These are phyloP conservation scores for Aspergillus tanneri DNA, from an alignment of 2,329 filamentous ascomycete species.

Conservation along the genomic window DNA sequence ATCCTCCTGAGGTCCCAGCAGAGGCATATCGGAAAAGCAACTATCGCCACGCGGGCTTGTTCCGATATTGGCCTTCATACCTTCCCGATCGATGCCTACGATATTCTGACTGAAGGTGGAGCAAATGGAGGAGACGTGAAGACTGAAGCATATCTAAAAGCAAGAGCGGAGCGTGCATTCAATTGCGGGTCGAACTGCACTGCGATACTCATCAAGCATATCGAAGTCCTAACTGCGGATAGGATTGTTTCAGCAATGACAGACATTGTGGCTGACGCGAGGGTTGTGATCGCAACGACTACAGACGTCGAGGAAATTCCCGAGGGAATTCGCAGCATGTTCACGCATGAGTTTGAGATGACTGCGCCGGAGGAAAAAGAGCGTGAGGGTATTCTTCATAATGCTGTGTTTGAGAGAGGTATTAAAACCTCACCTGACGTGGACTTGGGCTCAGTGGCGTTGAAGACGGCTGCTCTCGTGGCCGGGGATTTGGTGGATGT, in stretches of 20 bases:
- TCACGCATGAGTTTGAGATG: slow-evolving; percentile 95
- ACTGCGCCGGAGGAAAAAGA: slow-evolving; percentile 88
- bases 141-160: slow-evolving; percentile 85
- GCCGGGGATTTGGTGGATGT: slow-evolving; percentile 94
- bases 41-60: slow-evolving; percentile 72
- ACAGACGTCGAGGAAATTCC: slow-evolving; percentile 94
- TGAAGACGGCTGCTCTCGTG: slow-evolving; percentile 94
- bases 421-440: slow-evolving; percentile 79
- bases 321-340: slow-evolving; percentile 82
- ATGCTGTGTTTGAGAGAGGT: slow-evolving; percentile 72
- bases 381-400: slow-evolving; percentile 79
- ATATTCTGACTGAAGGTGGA: slow-evolving; percentile 88
- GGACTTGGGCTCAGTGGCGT: slow-evolving; percentile 77
- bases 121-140: slow-evolving; percentile 88
- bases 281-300: slow-evolving; percentile 88
- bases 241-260: slow-evolving; percentile 82
- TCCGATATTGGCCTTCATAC: slow-evolving; percentile 86
- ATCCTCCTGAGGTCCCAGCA: slow-evolving; percentile 89
- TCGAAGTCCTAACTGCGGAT: slow-evolving; percentile 88
- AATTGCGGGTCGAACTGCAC: slow-evolving; percentile 83
- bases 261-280: slow-evolving; percentile 73
- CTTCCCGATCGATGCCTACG: slow-evolving; percentile 86
- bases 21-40: slow-evolving; percentile 88
- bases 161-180: slow-evolving; percentile 82
- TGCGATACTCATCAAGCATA: slow-evolving; percentile 79